Percentiles rank a stretch among this genome's conserved stretches.
Conservation (phyloP, 768 basidiomycete genomes). For the Krasilnikovozyma curviuscula region DNA sequence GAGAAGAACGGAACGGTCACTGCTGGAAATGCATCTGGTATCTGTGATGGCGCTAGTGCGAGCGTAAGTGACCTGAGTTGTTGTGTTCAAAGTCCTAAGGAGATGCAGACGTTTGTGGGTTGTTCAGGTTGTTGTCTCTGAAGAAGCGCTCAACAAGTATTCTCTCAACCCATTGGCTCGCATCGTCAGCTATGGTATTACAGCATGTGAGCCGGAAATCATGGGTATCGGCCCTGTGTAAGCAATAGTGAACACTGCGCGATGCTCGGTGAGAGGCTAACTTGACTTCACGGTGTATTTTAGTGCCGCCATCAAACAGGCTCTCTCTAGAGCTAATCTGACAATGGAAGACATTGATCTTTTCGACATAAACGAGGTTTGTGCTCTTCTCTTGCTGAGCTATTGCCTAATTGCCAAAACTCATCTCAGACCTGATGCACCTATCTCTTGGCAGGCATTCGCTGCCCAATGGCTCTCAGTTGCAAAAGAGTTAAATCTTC, state of each 20-base stretch:
- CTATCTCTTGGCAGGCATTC: conserved; percentile 24
- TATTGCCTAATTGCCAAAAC: neutral
- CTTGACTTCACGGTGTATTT: neutral
- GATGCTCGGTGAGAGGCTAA: neutral
- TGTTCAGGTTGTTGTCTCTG: conserved; percentile 28
- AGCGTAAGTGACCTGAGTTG: no score
- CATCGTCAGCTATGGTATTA: conserved; percentile 27
- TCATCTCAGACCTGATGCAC: neutral
- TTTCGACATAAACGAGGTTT: conserved; percentile 25
- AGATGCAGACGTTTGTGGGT: no score
- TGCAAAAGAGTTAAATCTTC: conserved; percentile 27
- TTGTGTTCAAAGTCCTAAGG: no score
- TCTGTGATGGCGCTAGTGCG: conserved; percentile 30
- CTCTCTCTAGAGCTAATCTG: neutral
- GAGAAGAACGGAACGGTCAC: conserved; percentile 26
- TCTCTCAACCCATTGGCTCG: conserved; percentile 26
- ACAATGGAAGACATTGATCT: conserved; percentile 26
- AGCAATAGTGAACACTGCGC: neutral
- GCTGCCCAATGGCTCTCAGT: conserved; percentile 30
- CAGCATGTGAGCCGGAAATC: conserved; percentile 28
- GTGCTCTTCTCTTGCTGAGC: neutral
- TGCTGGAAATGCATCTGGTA: conserved; percentile 28
- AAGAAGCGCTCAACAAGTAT: conserved; percentile 22
- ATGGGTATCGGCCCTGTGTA: conserved; percentile 31
- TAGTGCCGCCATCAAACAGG: conserved; percentile 3